Percentiles rank a stretch among this genome's conserved stretches.
phyloP scores from a whole-genome alignment of 352 stramenopile species.

The Phytophthora sp. region DNA sequence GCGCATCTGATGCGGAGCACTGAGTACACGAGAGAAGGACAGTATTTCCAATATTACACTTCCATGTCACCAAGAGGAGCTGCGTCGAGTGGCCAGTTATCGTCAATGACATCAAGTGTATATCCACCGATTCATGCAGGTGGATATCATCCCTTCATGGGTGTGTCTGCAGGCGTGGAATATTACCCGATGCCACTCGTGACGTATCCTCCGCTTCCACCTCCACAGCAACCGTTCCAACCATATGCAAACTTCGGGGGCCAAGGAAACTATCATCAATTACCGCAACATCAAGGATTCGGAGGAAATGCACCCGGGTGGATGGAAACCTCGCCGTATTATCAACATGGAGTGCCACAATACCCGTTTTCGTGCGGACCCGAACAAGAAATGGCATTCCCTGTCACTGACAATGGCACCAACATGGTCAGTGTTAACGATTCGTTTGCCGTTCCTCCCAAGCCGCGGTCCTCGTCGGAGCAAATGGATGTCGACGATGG shows the following conservation, averaged over 20 bases:
- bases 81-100: slow-evolving; percentile 12
- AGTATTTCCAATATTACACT: slow-evolving; percentile 23
- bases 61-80: slow-evolving; percentile 15
- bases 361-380: slow-evolving; percentile 37
- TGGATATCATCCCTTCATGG: slow-evolving; percentile 22
- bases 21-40: slow-evolving; percentile 39
- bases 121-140: slow-evolving; percentile 14
- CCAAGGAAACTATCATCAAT: slow-evolving; percentile 28
- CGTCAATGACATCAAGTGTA: slow-evolving; percentile 20
- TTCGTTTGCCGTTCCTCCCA: slow-evolving; percentile 15
- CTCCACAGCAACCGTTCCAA: slow-evolving; percentile 31
- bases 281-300: slow-evolving; percentile 34
- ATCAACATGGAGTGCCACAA: slow-evolving; percentile 27
- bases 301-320: slow-evolving; percentile 26
- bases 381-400: slow-evolving; percentile 31
- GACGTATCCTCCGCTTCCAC: slow-evolving; percentile 31
- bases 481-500: slow-evolving; percentile 33
- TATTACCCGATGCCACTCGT: slow-evolving; percentile 43
- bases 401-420: slow-evolving; percentile 21
- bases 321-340: slow-evolving; percentile 37
- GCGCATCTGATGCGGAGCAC: slow-evolving; percentile 79
- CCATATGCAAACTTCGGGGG: slow-evolving; percentile 28
- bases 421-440: neutral
- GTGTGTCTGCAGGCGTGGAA: slow-evolving; percentile 22
- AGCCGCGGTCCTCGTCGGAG: slow-evolving; percentile 24